Percentiles rank a stretch among this genome's conserved stretches.
Evolutionary conservation across 495 filamentous ascomycete genomes (phyloP).

Genomic region (Penicillium ochrochloron): DNA sequence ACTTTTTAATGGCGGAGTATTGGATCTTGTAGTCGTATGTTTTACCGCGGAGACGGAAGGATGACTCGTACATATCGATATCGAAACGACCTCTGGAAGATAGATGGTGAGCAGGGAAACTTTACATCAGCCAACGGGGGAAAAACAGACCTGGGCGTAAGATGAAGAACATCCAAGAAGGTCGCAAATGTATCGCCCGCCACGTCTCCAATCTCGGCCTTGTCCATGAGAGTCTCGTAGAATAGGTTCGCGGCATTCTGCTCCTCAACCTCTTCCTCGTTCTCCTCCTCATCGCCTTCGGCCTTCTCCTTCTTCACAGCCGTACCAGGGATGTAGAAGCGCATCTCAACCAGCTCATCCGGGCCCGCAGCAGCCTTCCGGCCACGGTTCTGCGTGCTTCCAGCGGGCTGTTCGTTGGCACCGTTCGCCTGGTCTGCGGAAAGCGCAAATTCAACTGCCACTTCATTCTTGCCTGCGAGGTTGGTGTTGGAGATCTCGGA

Average conservation of each 20-base stretch:
- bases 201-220: slow-evolving; percentile 98
- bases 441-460: slow-evolving; percentile 89
- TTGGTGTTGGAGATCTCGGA: slow-evolving; percentile 98
- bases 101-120: slow-evolving; percentile 34
- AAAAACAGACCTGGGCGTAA: slow-evolving; percentile 80
- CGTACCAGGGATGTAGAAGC: slow-evolving; percentile 96
- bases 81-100: slow-evolving; percentile 89
- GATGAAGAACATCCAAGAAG: slow-evolving; percentile 94
- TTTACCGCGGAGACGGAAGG: slow-evolving; percentile 96
- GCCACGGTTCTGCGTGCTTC: slow-evolving; percentile 77
- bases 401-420: slow-evolving; percentile 70
- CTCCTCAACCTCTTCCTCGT: slow-evolving; percentile 78
- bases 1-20: slow-evolving; percentile 96
- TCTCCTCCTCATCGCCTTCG: slow-evolving; percentile 69
- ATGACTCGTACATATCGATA: slow-evolving; percentile 99
- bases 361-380: slow-evolving; percentile 85
- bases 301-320: slow-evolving; percentile 82
- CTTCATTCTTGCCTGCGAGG: slow-evolving; percentile 95
- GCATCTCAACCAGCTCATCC: slow-evolving; percentile 96
- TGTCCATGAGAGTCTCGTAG: slow-evolving; percentile 96
- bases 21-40: slow-evolving; percentile 99
- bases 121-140: not conserved
- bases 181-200: slow-evolving; percentile 97
- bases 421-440: slow-evolving; percentile 67
- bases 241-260: slow-evolving; percentile 94